Base-by-base conservation (phyloP, 257 asterid species). In the Capsicum chinense region DNA sequence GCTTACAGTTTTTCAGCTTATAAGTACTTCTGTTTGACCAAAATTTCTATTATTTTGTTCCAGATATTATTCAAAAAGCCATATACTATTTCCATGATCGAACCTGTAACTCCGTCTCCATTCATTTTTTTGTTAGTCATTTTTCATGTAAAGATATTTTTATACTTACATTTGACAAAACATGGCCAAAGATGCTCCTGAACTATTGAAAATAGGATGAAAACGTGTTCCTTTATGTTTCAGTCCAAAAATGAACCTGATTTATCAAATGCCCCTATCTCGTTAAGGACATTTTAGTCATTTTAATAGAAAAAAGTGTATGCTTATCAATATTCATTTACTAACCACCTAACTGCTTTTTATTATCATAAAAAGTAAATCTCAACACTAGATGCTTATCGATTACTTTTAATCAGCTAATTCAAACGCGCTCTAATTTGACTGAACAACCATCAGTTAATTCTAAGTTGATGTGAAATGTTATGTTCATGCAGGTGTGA, bases 401-500 rank as follows among this genome's bases (percentile, higher is more conserved):
- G 26, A 1, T 11, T 44, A 64, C 7, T 62, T 62, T 21, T 62
- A 62, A 62, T 62, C 15, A 21, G 8, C 7, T 62, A 10, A 62
- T 9, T 0, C 69, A 21, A 21, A 62, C 16, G 26, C 0, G 15
- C 50, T 56, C 1, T 56, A 13, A 39, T 39, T 39, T 39, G 5
- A 3, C 44, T 3, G 44, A 39, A 39, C 44, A 39, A 39, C 5
- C 44, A 39, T 39, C 44, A 39, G 5, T 39, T 39, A 39, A 19
- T 33, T 64, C 11, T 5, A 26, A 64, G 4, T 64, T 64, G 9
- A 64, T 9, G 0, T 64, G 9, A 5, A 58, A 64, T 4, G 7
- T 17, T 76, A 3, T 54, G 56, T 64, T 57, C 13, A 10, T 83
- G 16, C 80, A 94, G 98, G 92, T 95, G 93, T 67, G 98, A 95